Base-by-base conservation (phyloP, 2,329 filamentous ascomycete species). In the Hypoxylon sp. region DNA sequence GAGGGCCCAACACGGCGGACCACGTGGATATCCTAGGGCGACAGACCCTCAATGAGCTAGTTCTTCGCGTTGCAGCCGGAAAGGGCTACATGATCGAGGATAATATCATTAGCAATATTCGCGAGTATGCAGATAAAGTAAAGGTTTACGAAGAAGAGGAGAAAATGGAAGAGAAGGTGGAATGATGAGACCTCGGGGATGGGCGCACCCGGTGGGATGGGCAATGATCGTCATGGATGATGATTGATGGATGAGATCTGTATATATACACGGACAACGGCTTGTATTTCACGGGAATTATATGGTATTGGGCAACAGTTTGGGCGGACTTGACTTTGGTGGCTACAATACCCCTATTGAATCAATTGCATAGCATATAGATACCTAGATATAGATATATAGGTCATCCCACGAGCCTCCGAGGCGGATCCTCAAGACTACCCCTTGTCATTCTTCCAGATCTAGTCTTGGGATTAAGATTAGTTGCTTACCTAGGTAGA, bases 11-110 rank as follows among this genome's bases (percentile, higher is more conserved):
- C 63, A 88, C 85, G 64, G 94, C 93, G 13, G 95, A 99, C 74
- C 95, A 99, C 74, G 95, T 99, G 52, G 95, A 99, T 75, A 99
- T 99, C 61, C 83, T 99, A 2, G 95, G 95, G 0, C 84, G 95
- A 28, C 89, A 93, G 69, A 93, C 88, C 30, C 83, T 99, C 24
- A 99, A 99, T 73, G 95, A 99, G 77, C 80, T 98, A 51, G 90
- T 99, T 49, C 78, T 99, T 62, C 85, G 89, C 54, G 90, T 99
- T 8, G 95, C 93, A 0, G 93, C 93, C 0, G 95, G 95, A 0
- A 89, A 87, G 70, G 95, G 95, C 4, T 85, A 94, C 62, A 83
- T 87, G 26, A 94, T 99, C 67, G 82, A 90, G 50, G 88, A 96
- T 64, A 88, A 86, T 48, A 87, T 97, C 20, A 84, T 92, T 55